Evolutionary conservation across 1,284 basidiomycete genomes (phyloP).

Genomic region (Mixia osmundae): DNA sequence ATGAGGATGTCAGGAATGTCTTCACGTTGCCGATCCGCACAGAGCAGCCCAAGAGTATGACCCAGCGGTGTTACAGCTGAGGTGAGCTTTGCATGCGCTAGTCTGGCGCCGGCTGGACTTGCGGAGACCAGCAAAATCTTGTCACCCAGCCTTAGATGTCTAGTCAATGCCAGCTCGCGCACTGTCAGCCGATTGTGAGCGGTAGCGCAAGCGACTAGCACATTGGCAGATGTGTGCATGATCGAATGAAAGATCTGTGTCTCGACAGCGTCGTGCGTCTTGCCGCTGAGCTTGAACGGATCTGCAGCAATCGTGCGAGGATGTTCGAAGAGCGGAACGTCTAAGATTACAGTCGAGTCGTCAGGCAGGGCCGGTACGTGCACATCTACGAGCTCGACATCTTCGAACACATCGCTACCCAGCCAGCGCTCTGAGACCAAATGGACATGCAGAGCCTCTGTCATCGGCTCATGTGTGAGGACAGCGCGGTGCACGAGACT

Average conservation of each 20-base stretch:
- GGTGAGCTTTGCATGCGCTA: no score
- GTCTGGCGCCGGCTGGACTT: no score
- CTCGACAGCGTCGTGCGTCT: conserved; percentile 61
- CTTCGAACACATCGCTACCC: conserved; percentile 55
- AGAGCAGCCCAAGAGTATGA: no score
- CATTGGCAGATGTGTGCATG: conserved; percentile 42
- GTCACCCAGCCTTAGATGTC: no score
- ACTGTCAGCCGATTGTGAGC: no score
- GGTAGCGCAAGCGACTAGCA: conserved; percentile 41
- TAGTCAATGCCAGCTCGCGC: no score
- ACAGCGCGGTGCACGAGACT: conserved; percentile 49
- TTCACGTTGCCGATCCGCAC: background rate
- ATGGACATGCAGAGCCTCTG: conserved; percentile 41
- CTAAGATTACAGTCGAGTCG: background rate
- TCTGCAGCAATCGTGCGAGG: background rate
- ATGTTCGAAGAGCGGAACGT: background rate
- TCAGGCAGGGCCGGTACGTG: conserved; percentile 41
- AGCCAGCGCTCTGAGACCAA: conserved; percentile 85
- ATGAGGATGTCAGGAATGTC: background rate
- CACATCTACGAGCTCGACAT: conserved; percentile 40
- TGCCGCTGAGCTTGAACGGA: conserved; percentile 17
- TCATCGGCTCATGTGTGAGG: conserved; percentile 34
- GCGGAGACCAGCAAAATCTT: no score
- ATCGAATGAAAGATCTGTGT: conserved; percentile 74
- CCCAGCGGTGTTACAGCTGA: no score